phyloP scores from a whole-genome alignment of 495 filamentous ascomycete species.

The Daldinia loculata region DNA sequence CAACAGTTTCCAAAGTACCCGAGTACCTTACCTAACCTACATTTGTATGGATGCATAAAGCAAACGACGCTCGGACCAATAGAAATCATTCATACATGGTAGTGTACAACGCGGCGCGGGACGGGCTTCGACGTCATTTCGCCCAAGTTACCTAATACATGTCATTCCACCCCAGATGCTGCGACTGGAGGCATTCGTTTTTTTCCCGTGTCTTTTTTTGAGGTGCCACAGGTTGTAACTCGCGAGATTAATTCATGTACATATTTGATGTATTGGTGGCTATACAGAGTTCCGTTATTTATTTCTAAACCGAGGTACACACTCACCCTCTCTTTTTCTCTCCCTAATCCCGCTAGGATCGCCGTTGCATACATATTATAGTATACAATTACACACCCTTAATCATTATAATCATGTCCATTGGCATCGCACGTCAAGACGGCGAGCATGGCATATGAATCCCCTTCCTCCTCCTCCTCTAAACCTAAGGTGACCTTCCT shows the following conservation, averaged over 20 bases:
- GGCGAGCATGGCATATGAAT: constrained; percentile 47
- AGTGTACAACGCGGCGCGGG: not conserved
- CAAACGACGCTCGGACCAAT: not conserved
- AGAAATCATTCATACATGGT: not conserved
- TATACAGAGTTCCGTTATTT: not conserved
- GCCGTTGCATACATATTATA: not conserved
- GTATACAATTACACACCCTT: not conserved
- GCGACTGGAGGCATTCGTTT: not conserved
- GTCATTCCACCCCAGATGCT: not conserved
- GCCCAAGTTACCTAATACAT: not conserved
- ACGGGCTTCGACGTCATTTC: constrained; percentile 1
- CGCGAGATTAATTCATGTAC: not conserved
- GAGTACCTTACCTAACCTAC: not conserved
- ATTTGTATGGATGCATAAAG: not conserved
- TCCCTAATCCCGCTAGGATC: not conserved
- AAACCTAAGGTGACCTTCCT: constrained; percentile 38
- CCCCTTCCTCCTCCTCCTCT: constrained; percentile 6
- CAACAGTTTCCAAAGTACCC: not conserved
- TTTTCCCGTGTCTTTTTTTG: not conserved
- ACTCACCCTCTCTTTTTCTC: not conserved
- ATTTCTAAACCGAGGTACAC: not conserved
- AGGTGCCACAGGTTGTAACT: not conserved
- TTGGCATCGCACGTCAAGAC: constrained; percentile 24
- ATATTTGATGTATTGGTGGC: not conserved
- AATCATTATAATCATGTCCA: constrained; percentile 23